Percentiles rank a stretch among this genome's conserved stretches.
Evolutionary conservation across 2,329 filamentous ascomycete genomes (phyloP).

Genomic region (Hypoxylon sp.): DNA sequence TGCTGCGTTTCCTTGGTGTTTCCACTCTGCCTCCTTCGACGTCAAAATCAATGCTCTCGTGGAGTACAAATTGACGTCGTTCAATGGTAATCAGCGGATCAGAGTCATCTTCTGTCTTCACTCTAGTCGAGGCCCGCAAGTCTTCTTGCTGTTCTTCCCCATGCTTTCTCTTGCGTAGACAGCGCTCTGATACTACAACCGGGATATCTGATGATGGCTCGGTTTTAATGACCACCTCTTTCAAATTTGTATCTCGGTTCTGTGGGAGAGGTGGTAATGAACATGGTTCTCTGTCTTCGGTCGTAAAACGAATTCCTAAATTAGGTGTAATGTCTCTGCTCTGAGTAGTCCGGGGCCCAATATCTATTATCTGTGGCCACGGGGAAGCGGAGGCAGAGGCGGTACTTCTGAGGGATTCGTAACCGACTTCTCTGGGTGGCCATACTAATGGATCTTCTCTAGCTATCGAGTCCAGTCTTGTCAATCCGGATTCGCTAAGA

Average conservation of each 20-base stretch:
- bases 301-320: conserved; percentile 18
- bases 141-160: conserved; percentile 47
- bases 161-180: conserved; percentile 64
- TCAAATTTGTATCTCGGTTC: conserved; percentile 1
- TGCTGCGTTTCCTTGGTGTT: conserved; percentile 60
- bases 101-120: conserved; percentile 63
- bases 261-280: conserved; percentile 54
- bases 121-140: conserved; percentile 49
- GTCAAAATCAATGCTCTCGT: conserved; percentile 75
- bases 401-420: not conserved
- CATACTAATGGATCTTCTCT: conserved; percentile 9
- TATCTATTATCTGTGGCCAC: not conserved
- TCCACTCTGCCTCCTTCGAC: conserved; percentile 61
- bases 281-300: conserved; percentile 27
- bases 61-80: conserved; percentile 55
- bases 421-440: conserved; percentile 8
- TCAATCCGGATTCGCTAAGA: not conserved
- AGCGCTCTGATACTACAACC: conserved; percentile 66
- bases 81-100: conserved; percentile 52
- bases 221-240: conserved; percentile 58
- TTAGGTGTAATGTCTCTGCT: conserved; percentile 29
- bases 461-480: not conserved
- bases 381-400: conserved; percentile 7
- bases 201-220: conserved; percentile 69
- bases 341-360: not conserved